Percentiles rank a stretch among this genome's conserved stretches.
Evolutionary conservation across 2,329 filamentous ascomycete genomes (phyloP).

Genomic region (Arthrobotrys sinensis): DNA sequence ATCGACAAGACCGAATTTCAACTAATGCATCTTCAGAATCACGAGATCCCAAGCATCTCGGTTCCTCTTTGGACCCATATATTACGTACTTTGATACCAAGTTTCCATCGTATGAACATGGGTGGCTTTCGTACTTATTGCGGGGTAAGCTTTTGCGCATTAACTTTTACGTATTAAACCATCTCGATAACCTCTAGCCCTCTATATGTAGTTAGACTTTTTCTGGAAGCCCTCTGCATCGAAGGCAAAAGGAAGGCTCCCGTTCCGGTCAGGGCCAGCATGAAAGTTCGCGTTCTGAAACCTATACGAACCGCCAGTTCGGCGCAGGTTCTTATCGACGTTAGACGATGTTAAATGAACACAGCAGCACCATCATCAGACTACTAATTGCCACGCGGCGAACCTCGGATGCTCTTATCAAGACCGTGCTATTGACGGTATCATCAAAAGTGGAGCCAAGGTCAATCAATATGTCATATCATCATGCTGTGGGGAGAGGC

Average conservation of each 20-base stretch:
- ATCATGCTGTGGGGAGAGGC: constrained; percentile 13
- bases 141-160: constrained; percentile 45
- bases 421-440: constrained; percentile 16
- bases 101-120: constrained; percentile 2
- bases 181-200: constrained; percentile 24
- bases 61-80: constrained; percentile 8
- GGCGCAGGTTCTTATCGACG: constrained; percentile 22
- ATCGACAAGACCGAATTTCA: background rate
- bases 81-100: constrained; percentile 29
- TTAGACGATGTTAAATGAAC: constrained; percentile 16
- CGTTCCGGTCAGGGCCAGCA: constrained; percentile 31
- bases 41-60: constrained; percentile 12
- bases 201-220: constrained; percentile 14
- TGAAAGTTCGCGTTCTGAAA: constrained; percentile 34
- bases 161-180: constrained; percentile 33
- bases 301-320: constrained; percentile 38
- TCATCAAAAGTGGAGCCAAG: constrained; percentile 37
- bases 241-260: constrained; percentile 17
- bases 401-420: constrained; percentile 48
- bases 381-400: constrained; percentile 12
- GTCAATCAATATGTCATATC: constrained; percentile 51
- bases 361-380: constrained; percentile 29
- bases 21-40: constrained; percentile 3
- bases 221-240: constrained; percentile 24
- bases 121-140: constrained; percentile 35